A percentile compares a stretch with the other conserved stretches of the same genome.
Evolutionary conservation across 768 basidiomycete genomes (phyloP).

Genomic region (Chlorophyllum brunneum): DNA sequence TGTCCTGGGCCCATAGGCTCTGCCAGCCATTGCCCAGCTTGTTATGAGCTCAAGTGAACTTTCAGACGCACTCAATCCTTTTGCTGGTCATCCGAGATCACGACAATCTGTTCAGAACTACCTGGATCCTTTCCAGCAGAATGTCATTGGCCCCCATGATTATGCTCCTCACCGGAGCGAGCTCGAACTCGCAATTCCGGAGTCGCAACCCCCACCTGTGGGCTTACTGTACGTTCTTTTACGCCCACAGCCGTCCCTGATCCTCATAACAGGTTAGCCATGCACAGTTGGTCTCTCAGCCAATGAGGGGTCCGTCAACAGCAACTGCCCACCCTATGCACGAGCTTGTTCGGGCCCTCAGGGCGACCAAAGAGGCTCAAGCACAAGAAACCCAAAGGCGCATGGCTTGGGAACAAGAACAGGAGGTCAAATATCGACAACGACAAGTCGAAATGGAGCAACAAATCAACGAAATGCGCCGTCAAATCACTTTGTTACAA

Average conservation of each 20-base stretch:
- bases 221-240: conserved; percentile 33
- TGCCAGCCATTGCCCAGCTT: conserved; percentile 15
- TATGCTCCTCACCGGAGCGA: conserved; percentile 60
- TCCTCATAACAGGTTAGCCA: background rate
- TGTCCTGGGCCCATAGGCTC: conserved; percentile 5
- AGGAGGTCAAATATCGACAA: conserved; percentile 34
- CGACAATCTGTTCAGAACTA: conserved; percentile 3
- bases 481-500: conserved; percentile 16
- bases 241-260: background rate
- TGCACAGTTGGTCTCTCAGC: conserved; percentile 16
- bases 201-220: conserved; percentile 31
- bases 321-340: conserved; percentile 43
- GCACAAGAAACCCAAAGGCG: conserved; percentile 59
- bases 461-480: conserved; percentile 16
- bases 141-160: conserved; percentile 10
- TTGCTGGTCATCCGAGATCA: conserved; percentile 27
- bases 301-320: background rate
- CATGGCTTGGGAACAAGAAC: conserved; percentile 64
- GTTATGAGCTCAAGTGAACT: conserved; percentile 69
- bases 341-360: conserved; percentile 55
- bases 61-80: conserved; percentile 74
- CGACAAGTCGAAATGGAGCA: conserved; percentile 11
- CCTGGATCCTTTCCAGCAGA: conserved; percentile 8
- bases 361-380: conserved; percentile 55
- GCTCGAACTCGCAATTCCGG: conserved; percentile 56